Evolutionary conservation across 345 rosid species (phyloP), one percentile per base, ranked within the genome.

Genomic region (Citrus sp.): DNA sequence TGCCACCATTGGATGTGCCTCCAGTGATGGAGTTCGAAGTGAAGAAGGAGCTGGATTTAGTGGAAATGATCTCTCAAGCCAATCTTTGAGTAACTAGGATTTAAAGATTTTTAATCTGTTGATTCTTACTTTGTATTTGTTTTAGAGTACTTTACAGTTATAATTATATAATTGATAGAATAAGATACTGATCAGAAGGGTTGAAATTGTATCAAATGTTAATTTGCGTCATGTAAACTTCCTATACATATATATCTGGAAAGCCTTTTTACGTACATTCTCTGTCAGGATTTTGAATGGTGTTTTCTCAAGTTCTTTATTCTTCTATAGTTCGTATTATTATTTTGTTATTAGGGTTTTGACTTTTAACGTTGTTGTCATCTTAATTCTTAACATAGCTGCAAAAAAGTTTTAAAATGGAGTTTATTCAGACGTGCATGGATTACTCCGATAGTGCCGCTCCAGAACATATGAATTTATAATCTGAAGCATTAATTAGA

Each of bases 41-140:
- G 81, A 84, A 82, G 82, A 75, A 82, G 80, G 92, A 92, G 61
- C 56, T 86, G 68, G 94, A 90, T 85, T 83, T 89, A 80, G 80
- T 85, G 81, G 91, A 89, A 89, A 85, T 92, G 91, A 87, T 92
- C 76, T 72, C 84, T 76, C 87, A 84, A 56, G 83, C 82, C 49
- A 82, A 78, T 58, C 68, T 70, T 34, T n/a, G 54, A 16, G 25
- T 73, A 35, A 62, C 7, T 54, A 54, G 58, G 58, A 6, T 54
- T 54, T 46, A 46, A 46, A 46, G 16, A 13, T 46, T 46, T 3
- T 18, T 54, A 54, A 5, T 54, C 18, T 16, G 58, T 54, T 54
- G 27, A 10, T 12, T 46, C 3, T 54, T 54, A 9, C 24, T 60
- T 14, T 35, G 14, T 27, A 34, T 6, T 3, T 63, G 67, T 28